These are phyloP conservation scores for Dendrothele bispora DNA, from an alignment of 768 basidiomycete species.

Conservation along the genomic window DNA sequence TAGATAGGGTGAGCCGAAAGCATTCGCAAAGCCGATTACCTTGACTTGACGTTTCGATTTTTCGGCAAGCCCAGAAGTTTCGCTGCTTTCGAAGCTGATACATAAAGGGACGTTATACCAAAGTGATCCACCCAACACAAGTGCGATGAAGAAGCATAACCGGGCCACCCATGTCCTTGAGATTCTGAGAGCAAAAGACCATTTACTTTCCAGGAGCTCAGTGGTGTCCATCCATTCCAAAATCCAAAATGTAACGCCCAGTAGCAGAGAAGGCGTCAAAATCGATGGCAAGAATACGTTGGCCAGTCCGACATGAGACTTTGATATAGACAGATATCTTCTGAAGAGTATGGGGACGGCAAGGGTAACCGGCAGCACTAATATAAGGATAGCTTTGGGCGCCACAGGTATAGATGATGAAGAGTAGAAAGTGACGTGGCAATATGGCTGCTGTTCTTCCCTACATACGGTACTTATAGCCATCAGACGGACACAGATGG, in stretches of 20 bases:
- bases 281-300: constrained; percentile 47
- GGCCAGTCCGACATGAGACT: constrained; percentile 20
- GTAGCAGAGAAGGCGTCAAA: constrained; percentile 56
- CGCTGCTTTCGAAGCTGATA: constrained; percentile 54
- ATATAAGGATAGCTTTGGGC: constrained; percentile 54
- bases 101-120: constrained; percentile 81
- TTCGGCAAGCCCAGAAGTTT: constrained; percentile 24
- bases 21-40: constrained; percentile 86
- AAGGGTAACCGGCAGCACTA: constrained; percentile 57
- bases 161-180: constrained; percentile 65
- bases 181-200: constrained; percentile 45
- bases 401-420: constrained; percentile 69
- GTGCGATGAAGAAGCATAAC: constrained; percentile 46
- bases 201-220: constrained; percentile 38
- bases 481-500: constrained; percentile 72
- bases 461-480: constrained; percentile 84
- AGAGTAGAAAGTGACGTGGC: constrained; percentile 86
- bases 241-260: constrained; percentile 71
- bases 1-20: constrained; percentile 85
- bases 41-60: constrained; percentile 44
- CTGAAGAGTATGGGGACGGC: constrained; percentile 45
- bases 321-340: constrained; percentile 43
- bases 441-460: constrained; percentile 92
- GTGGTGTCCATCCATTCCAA: constrained; percentile 77
- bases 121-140: constrained; percentile 53